Conservation (phyloP, 192 early-diverging fungal species). For the Chytriomyces hyalinus region DNA sequence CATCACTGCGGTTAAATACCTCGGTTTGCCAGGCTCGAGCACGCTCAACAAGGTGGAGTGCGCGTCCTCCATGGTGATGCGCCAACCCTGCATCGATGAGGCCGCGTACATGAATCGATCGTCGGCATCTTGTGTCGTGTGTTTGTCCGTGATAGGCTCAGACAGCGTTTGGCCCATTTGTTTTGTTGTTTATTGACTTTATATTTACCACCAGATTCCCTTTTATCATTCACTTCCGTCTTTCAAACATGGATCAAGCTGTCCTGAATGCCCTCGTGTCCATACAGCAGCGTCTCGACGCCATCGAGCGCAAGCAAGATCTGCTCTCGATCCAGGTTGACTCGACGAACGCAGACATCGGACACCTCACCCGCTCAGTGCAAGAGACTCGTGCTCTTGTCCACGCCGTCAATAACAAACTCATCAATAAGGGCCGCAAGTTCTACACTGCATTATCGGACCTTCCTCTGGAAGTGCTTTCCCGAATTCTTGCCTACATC, state of each 20-base stretch:
- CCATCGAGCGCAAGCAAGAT: not conserved
- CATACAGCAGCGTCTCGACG: not conserved
- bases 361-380: not conserved
- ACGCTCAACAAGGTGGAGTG: slow-evolving; percentile 86
- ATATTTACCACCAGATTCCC: no score
- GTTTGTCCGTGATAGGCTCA: slow-evolving; percentile 90
- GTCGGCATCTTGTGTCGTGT: slow-evolving; percentile 74
- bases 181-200: not conserved
- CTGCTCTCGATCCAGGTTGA: not conserved
- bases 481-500: slow-evolving; percentile 8
- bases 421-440: not conserved
- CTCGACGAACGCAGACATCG: not conserved
- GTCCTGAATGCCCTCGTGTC: not conserved
- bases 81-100: slow-evolving; percentile 97
- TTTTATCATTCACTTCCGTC: no score
- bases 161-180: slow-evolving; percentile 96
- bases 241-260: not conserved
- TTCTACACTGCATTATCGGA: not conserved
- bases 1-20: not conserved
- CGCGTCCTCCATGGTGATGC: slow-evolving; percentile 97
- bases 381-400: not conserved
- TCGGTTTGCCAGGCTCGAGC: slow-evolving; percentile 40
- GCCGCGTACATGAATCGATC: slow-evolving; percentile 82
- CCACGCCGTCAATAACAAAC: not conserved
- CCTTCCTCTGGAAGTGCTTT: slow-evolving; percentile 9